phyloP scores from a whole-genome alignment of 1,284 basidiomycete genomes.

The Naganishia albida region DNA sequence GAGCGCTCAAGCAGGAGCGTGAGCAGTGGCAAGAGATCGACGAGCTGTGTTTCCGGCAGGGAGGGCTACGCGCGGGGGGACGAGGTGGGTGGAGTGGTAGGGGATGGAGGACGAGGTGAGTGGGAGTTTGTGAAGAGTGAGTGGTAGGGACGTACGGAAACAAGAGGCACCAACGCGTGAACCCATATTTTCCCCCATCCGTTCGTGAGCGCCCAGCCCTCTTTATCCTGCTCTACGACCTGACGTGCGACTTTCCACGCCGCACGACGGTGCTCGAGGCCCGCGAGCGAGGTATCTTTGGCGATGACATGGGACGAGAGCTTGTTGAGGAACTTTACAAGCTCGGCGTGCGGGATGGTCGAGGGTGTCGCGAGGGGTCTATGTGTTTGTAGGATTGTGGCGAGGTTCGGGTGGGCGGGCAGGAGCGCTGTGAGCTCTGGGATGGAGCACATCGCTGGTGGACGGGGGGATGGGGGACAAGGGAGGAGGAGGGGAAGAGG shows the following conservation, averaged over 20 bases:
- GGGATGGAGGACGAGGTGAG: neutral
- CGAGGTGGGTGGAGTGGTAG: too few relatives aligned
- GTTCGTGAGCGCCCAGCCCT: constrained; percentile 43
- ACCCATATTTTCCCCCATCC: constrained; percentile 49
- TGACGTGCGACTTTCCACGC: constrained; percentile 37
- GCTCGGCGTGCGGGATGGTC: constrained; percentile 33
- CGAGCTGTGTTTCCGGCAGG: constrained; percentile 7
- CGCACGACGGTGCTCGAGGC: constrained; percentile 32
- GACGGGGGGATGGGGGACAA: neutral
- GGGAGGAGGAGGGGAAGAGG: too few relatives aligned
- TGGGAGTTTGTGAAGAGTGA: neutral
- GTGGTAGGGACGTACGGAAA: constrained; percentile 5
- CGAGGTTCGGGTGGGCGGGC: constrained; percentile 40
- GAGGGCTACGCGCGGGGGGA: neutral
- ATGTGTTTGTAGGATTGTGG: constrained; percentile 40
- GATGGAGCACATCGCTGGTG: constrained; percentile 17
- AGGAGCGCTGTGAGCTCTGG: constrained; percentile 27
- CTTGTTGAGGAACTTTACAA: constrained; percentile 44
- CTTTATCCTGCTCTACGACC: constrained; percentile 44
- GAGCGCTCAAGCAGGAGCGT: constrained; percentile 39
- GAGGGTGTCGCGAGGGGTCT: constrained; percentile 43
- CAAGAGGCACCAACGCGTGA: constrained; percentile 30
- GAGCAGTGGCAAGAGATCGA: constrained; percentile 39
- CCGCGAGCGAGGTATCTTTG: constrained; percentile 1
- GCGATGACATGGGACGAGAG: constrained; percentile 42